Evolutionary conservation across 2,329 filamentous ascomycete genomes (phyloP).

Genomic region (Canariomyces notabilis): DNA sequence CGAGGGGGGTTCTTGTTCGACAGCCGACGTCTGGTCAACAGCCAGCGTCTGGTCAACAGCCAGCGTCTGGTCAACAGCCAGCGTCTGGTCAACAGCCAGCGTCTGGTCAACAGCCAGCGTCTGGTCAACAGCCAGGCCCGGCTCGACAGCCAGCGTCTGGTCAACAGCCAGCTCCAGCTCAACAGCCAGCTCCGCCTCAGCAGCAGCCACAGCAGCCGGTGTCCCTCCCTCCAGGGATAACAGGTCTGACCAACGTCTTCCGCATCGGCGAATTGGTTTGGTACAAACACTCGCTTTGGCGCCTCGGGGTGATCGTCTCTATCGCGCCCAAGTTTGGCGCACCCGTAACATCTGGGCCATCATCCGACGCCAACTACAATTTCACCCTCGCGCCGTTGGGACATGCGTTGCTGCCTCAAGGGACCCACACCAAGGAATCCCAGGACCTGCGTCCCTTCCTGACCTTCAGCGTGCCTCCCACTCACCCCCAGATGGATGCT

Average conservation of each 20-base stretch:
- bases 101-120: constrained; percentile 20
- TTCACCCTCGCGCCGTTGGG: constrained; percentile 31
- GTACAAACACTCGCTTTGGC: constrained; percentile 33
- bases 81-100: not conserved
- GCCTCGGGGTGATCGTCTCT: constrained; percentile 31
- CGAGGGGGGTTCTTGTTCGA: too few relatives aligned
- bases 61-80: not conserved
- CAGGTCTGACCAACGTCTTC: constrained; percentile 26
- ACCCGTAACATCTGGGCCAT: not conserved
- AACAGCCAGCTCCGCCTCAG: not conserved
- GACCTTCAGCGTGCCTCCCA: constrained; percentile 33
- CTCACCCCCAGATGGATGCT: constrained; percentile 21
- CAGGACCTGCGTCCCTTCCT: constrained; percentile 34
- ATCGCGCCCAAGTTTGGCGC: constrained; percentile 18
- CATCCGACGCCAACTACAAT: constrained; percentile 17
- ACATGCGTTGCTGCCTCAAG: constrained; percentile 23
- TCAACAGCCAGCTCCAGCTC: not conserved
- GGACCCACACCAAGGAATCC: constrained; percentile 22
- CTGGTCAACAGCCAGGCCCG: constrained; percentile 2
- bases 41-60: constrained; percentile 1
- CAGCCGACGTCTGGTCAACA: constrained; percentile 13
- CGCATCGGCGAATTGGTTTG: constrained; percentile 34
- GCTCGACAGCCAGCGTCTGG: not conserved
- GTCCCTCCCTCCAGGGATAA: constrained; percentile 20
- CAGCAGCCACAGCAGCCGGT: constrained; percentile 5